Evolutionary conservation across 306 rosid species (phyloP), one percentile per base, ranked within the genome.

Genomic region (Hylodesmum podocarpum): DNA sequence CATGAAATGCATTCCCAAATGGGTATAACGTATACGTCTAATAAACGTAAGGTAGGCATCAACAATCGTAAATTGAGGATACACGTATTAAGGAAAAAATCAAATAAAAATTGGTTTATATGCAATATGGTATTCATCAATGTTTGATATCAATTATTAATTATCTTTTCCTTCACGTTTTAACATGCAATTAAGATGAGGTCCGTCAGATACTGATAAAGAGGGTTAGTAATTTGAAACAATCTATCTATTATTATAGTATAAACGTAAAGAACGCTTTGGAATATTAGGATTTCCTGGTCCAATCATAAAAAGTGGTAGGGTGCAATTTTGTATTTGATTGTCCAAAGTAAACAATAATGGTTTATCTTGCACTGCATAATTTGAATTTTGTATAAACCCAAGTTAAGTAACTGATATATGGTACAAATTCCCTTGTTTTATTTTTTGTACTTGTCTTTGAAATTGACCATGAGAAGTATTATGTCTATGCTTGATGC

Each of bases 401-500:
- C 34, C 58, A 18, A 18, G 58, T 59, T 16, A 31, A n/a, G 67
- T 16, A 16, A 34, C 28, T 34, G 24, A 62, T 63, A 34, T 4
- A 34, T 3, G 47, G 3, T 18, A 34, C 28, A 63, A 10, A 63
- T 34, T 34, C 6, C 25, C 1, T 64, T 40, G 25, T 8, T 79
- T 19, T 19, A 14, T 24, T 43, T 39, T 59, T 41, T 58, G 27
- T 10, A 46, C 57, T 53, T 49, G 40, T 16, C 58, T 70, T 46
- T 68, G 78, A 21, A 2, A 57, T 51, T 55, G 49, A 55, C 21
- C 28, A 1, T 64, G 43, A 84, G 83, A 57, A 77, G 25, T 54
- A 57, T 12, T 1, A 76, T 84, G 86, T 31, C 44, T 5, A 82
- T 82, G 84, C 5, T 76, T 63, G 75, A 64, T 67, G 76, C 77